phyloP scores from a whole-genome alignment of 2,329 filamentous ascomycete species.

The Colletotrichum nymphaeae region DNA sequence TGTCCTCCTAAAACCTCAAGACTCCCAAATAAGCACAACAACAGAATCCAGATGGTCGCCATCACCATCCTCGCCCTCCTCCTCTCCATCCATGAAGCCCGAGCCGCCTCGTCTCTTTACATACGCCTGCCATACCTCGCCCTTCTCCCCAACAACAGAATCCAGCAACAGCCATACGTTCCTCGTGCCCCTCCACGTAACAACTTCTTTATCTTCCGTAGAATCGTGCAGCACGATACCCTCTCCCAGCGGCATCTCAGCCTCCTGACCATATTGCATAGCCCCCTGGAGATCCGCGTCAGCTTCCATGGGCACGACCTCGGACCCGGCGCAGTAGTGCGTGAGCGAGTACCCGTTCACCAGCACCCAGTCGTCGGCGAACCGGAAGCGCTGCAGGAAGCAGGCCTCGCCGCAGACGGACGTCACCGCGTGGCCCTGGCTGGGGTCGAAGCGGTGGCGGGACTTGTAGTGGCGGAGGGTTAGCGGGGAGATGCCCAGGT shows the following conservation, averaged over 20 bases:
- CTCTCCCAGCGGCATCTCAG: slow-evolving; percentile 39
- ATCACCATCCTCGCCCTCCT: slow-evolving; percentile 39
- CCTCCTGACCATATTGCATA: slow-evolving; percentile 28
- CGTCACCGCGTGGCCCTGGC: slow-evolving; percentile 54
- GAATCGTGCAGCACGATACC: slow-evolving; percentile 47
- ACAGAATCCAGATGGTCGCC: slow-evolving; percentile 49
- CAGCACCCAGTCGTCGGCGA: slow-evolving; percentile 59
- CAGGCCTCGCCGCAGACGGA: slow-evolving; percentile 57
- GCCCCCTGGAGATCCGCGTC: slow-evolving; percentile 14
- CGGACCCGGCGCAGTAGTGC: slow-evolving; percentile 53
- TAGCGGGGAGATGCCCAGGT: slow-evolving; percentile 54
- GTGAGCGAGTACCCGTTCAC: slow-evolving; percentile 59
- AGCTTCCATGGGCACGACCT: slow-evolving; percentile 31
- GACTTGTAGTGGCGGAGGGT: slow-evolving; percentile 52
- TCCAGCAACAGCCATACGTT: slow-evolving; percentile 56
- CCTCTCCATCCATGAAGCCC: slow-evolving; percentile 24
- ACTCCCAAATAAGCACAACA: slow-evolving; percentile 54
- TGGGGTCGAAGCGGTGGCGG: slow-evolving; percentile 52
- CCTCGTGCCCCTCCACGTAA: slow-evolving; percentile 49
- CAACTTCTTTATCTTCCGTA: slow-evolving; percentile 42
- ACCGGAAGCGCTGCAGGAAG: slow-evolving; percentile 59
- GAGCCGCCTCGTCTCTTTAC: slow-evolving; percentile 44
- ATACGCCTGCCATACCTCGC: slow-evolving; percentile 60
- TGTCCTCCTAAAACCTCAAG: background rate
- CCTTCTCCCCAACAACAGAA: slow-evolving; percentile 46